phyloP scores from a whole-genome alignment of 2,329 filamentous ascomycete genomes.

The Aspergillus sojae region DNA sequence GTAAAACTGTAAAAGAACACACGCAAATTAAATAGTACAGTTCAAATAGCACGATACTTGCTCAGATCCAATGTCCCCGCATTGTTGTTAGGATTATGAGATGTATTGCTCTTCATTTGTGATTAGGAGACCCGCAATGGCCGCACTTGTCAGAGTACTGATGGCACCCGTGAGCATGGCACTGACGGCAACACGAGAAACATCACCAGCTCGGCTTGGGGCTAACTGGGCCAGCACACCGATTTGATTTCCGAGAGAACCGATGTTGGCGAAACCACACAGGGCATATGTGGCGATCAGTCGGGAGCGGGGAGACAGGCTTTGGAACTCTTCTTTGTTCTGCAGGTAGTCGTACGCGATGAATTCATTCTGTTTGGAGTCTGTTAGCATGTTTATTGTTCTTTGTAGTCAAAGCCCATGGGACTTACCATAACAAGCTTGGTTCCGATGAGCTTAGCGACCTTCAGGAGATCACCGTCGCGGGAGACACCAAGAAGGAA shows the following conservation, averaged over 20 bases:
- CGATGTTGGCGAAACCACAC: slow-evolving; percentile 82
- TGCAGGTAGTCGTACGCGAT: slow-evolving; percentile 68
- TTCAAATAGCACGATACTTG: neutral
- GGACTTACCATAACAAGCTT: slow-evolving; percentile 73
- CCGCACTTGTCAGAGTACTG: slow-evolving; percentile 76
- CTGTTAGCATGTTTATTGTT: slow-evolving; percentile 4
- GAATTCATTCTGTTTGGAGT: slow-evolving; percentile 67
- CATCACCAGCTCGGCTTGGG: slow-evolving; percentile 71
- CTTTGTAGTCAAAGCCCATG: slow-evolving; percentile 7
- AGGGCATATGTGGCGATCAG: slow-evolving; percentile 86
- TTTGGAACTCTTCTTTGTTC: slow-evolving; percentile 54
- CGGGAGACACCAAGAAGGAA: slow-evolving; percentile 80
- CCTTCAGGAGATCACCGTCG: slow-evolving; percentile 65
- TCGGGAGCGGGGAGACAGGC: slow-evolving; percentile 68
- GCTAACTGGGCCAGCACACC: slow-evolving; percentile 83
- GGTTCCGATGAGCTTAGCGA: slow-evolving; percentile 76
- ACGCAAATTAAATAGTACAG: neutral
- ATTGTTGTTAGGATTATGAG: neutral
- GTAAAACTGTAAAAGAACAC: neutral
- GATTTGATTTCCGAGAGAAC: slow-evolving; percentile 85
- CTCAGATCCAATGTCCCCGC: neutral
- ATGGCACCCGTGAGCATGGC: slow-evolving; percentile 78
- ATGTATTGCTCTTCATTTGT: slow-evolving; percentile 50
- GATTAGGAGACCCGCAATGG: slow-evolving; percentile 75
- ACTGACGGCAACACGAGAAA: slow-evolving; percentile 74